Percentiles rank a stretch among this genome's conserved stretches.
These are phyloP conservation scores for Tolypocladium cylindrosporum DNA, from an alignment of 2,329 filamentous ascomycete species.

Conservation along the genomic window DNA sequence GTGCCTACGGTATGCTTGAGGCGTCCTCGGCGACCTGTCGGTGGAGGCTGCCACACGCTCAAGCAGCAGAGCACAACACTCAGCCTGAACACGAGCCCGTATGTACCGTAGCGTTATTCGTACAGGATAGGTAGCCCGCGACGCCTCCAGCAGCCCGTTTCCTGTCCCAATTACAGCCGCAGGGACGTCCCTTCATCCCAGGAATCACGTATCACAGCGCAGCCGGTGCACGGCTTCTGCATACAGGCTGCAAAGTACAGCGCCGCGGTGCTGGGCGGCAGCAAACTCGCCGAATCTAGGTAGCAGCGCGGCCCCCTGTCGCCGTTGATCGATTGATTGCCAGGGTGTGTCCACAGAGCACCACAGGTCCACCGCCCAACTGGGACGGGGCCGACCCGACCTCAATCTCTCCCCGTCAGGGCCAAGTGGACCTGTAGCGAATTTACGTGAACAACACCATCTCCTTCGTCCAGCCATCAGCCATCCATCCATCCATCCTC, in stretches of 20 bases:
- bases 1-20: neutral
- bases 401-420: neutral
- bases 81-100: too few relatives aligned
- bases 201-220: neutral
- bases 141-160: neutral
- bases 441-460: constrained; percentile 4
- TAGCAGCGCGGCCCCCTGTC: neutral
- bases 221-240: neutral
- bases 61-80: too few relatives aligned
- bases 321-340: neutral
- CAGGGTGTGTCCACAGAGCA: neutral
- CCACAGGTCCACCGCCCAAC: too few relatives aligned
- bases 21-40: neutral
- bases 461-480: neutral
- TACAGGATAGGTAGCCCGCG: too few relatives aligned
- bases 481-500: neutral
- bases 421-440: constrained; percentile 6
- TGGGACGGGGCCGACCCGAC: neutral
- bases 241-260: neutral
- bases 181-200: neutral
- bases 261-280: neutral
- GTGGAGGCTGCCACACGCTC: neutral
- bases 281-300: neutral
- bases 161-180: neutral
- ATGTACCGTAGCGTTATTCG: too few relatives aligned